Base-by-base conservation (phyloP, 1,139 yeast genomes). In the Saccharomyces hybrid region DNA sequence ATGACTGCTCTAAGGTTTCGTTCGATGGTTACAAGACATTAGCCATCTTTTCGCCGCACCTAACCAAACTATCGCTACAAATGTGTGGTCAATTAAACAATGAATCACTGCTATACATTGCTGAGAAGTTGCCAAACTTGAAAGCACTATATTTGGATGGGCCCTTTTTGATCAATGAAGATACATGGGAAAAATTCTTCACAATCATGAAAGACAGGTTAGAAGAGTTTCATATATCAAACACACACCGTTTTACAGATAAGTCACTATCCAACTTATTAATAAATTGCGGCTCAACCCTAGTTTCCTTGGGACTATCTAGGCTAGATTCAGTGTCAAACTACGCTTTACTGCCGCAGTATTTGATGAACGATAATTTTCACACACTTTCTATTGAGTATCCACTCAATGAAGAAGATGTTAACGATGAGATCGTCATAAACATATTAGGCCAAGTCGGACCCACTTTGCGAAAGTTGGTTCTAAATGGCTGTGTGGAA, bases 21-120 rank as follows among this genome's bases (percentile, higher is more conserved):
- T 77, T 79, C 46, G 85, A 81, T 59, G 80, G 95, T 0, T 77
- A 85, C 56, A 79, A 80, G 61, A 78, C 83, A 60, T 82, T 93
- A 47, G 91, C 91, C 0, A 77, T 96, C 0, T 86, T 73, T 66
- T 88, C 97, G 61, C 96, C 97, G 0, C 76, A 84, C 44, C 59
- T 93, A 3, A 83, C 80, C 60, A 71, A 76, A 1, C 70, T 93
- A 46, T 85, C 85, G 0, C 73, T 93, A 50, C 83, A 83, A 57
- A 91, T 90, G 97, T 93, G 98, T 73, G 99, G 99, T 2, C 95
- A 88, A 62, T 72, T 93, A 44, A 90, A 85, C 62, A 88, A 88
- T 67, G 90, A 85, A 60, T 85, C 88, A 56, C 68, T 93, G 56
- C 67, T 74, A 25, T 85, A 88, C 64, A 81, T 79, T 58, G 78